phyloP scores from a whole-genome alignment of 495 filamentous ascomycete genomes.

The Talaromyces wortmannii region DNA sequence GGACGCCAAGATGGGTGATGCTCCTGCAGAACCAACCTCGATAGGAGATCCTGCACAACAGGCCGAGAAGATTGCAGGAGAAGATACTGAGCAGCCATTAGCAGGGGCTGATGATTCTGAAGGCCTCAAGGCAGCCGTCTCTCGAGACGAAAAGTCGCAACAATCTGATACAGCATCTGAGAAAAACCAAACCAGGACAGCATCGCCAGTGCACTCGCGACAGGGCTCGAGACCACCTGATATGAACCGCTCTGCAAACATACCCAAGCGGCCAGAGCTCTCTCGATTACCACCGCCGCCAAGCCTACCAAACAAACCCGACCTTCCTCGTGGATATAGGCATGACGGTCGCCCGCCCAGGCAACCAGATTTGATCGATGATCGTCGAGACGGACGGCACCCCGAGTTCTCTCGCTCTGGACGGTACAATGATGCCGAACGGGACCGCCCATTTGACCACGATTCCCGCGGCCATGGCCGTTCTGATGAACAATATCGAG shows the following conservation, averaged over 20 bases:
- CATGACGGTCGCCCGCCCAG: slow-evolving; percentile 26
- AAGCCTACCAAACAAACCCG: slow-evolving; percentile 21
- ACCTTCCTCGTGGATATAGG: slow-evolving; percentile 8
- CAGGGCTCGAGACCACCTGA: slow-evolving; percentile 21
- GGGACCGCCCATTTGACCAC: slow-evolving; percentile 22
- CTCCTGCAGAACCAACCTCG: slow-evolving; percentile 7
- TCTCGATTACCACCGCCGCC: slow-evolving; percentile 20
- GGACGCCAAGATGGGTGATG: slow-evolving; percentile 49
- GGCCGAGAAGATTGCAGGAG: slow-evolving; percentile 5
- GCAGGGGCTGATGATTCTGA: slow-evolving; percentile 8
- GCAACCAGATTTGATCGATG: slow-evolving; percentile 31
- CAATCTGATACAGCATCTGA: not conserved
- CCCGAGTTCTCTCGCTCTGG: slow-evolving; percentile 27
- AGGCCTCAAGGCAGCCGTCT: not conserved
- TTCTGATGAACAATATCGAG: slow-evolving; percentile 33
- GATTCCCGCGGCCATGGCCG: slow-evolving; percentile 19
- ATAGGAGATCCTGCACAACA: slow-evolving; percentile 5
- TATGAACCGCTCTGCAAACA: slow-evolving; percentile 19
- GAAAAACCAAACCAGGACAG: not conserved
- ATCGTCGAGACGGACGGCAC: slow-evolving; percentile 31
- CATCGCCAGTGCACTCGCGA: slow-evolving; percentile 16
- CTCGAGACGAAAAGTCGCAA: not conserved
- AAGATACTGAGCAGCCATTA: slow-evolving; percentile 6
- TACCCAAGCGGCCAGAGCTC: slow-evolving; percentile 28
- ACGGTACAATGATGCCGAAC: slow-evolving; percentile 30